Percentiles rank a stretch among this genome's conserved stretches.
These are phyloP conservation scores for Cordyceps tenuipes DNA, from an alignment of 2,329 filamentous ascomycete genomes.

Conservation along the genomic window DNA sequence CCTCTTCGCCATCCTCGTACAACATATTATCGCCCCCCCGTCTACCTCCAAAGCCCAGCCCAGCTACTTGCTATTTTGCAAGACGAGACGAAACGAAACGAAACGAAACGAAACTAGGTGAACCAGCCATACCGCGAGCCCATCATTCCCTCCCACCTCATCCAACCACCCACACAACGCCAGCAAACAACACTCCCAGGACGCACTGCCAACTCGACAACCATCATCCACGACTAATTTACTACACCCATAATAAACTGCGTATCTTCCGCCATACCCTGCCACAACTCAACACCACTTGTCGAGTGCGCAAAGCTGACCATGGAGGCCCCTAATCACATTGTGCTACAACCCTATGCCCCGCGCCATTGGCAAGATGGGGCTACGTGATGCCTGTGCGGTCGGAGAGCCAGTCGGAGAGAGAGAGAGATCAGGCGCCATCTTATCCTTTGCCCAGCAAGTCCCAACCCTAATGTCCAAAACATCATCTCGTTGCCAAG, in stretches of 20 bases:
- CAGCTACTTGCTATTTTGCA: neutral
- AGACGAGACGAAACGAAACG: neutral
- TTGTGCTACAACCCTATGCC: neutral
- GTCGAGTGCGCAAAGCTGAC: neutral
- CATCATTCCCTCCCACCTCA: neutral
- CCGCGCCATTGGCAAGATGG: neutral
- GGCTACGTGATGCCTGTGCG: neutral
- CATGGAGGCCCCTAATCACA: neutral
- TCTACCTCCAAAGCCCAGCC: neutral
- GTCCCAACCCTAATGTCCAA: neutral
- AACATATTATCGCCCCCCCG: neutral
- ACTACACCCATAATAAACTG: neutral
- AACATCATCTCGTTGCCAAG: neutral
- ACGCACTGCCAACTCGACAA: neutral
- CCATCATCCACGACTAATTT: neutral
- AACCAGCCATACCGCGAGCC: neutral
- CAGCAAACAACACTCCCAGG: neutral
- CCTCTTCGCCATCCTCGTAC: neutral
- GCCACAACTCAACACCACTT: neutral
- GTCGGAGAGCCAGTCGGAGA: too few species aligned
- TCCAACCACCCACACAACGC: neutral
- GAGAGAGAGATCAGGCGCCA: neutral
- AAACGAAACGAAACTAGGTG: neutral
- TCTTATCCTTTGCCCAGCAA: neutral
- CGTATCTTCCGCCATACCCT: neutral